phyloP scores from a whole-genome alignment of 1,139 yeast species.

The Dujonia santamariae region DNA sequence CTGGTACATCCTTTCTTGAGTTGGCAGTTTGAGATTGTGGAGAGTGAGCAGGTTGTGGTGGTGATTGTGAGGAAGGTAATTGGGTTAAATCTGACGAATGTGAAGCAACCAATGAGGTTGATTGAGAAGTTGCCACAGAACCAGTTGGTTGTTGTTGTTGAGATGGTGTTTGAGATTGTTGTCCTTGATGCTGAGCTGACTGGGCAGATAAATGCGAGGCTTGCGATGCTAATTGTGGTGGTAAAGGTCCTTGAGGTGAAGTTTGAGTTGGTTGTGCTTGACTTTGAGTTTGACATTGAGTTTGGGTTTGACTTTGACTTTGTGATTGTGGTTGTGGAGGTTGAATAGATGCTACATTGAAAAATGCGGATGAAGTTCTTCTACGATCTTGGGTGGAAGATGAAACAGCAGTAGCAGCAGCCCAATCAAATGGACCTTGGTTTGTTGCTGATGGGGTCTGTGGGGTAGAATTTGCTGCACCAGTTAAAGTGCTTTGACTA shows the following conservation, averaged over 20 bases:
- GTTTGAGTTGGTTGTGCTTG: conserved; percentile 14
- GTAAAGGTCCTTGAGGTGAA: not conserved
- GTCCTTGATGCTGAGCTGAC: conserved; percentile 18
- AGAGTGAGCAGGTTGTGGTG: conserved; percentile 5
- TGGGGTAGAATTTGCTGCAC: conserved; percentile 25
- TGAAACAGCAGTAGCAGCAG: conserved; percentile 13
- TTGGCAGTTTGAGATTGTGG: conserved; percentile 5
- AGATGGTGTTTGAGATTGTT: conserved; percentile 15
- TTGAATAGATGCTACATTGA: conserved; percentile 14
- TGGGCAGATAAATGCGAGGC: too few relatives aligned
- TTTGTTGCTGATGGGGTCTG: conserved; percentile 36
- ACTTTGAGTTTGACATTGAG: conserved; percentile 14
- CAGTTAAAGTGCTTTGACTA: not conserved
- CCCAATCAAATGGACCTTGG: conserved; percentile 34
- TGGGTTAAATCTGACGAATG: conserved; percentile 11
- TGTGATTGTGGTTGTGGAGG: conserved; percentile 13
- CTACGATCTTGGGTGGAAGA: conserved; percentile 20
- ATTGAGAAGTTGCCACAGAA: conserved; percentile 5
- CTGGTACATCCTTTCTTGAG: conserved; percentile 52
- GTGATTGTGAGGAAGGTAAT: conserved; percentile 5
- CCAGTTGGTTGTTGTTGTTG: conserved; percentile 6
- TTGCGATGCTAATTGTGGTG: not conserved
- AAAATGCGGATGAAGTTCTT: conserved; percentile 36
- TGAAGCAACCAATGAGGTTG: conserved; percentile 15
- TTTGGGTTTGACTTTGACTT: conserved; percentile 6